Evolutionary conservation across 2,329 filamentous ascomycete species (phyloP).

Genomic region (Aspergillus brunneoviolaceus): DNA sequence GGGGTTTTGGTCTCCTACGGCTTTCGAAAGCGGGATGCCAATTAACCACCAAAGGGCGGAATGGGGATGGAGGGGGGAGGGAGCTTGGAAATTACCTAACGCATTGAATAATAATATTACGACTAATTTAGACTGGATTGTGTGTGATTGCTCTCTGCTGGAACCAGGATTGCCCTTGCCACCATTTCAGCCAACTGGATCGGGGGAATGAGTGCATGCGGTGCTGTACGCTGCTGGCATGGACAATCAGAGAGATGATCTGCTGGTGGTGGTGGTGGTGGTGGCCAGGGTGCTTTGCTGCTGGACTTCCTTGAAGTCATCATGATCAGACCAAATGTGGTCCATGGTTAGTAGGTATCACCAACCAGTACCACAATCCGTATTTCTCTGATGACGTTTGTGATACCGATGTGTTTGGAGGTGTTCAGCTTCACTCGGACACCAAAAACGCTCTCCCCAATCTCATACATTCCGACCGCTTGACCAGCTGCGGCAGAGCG

Average conservation of each 20-base stretch:
- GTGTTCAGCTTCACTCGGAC: not conserved
- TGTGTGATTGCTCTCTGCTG: not conserved
- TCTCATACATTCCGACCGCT: not conserved
- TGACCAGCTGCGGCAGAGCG: not conserved
- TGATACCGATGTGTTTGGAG: not conserved
- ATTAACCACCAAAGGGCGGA: not conserved
- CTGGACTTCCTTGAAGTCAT: not conserved
- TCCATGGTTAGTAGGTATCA: not conserved
- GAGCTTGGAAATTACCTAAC: constrained; percentile 7
- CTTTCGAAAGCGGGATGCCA: not conserved
- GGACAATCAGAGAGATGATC: not conserved
- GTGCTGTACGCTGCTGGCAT: not conserved
- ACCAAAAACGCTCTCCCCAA: not conserved
- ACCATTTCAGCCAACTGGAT: not conserved
- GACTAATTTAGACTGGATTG: not conserved
- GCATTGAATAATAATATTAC: not conserved
- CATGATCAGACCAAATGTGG: not conserved
- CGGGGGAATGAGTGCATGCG: not conserved
- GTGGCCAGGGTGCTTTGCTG: not conserved
- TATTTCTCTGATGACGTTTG: not conserved
- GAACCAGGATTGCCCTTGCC: not conserved
- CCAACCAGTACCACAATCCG: not conserved
- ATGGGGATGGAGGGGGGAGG: not conserved
- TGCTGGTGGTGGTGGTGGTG: too few species aligned
- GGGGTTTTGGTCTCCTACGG: not conserved